Conservation (phyloP, 2,329 filamentous ascomycete genomes). For the Shiraia sp. region DNA sequence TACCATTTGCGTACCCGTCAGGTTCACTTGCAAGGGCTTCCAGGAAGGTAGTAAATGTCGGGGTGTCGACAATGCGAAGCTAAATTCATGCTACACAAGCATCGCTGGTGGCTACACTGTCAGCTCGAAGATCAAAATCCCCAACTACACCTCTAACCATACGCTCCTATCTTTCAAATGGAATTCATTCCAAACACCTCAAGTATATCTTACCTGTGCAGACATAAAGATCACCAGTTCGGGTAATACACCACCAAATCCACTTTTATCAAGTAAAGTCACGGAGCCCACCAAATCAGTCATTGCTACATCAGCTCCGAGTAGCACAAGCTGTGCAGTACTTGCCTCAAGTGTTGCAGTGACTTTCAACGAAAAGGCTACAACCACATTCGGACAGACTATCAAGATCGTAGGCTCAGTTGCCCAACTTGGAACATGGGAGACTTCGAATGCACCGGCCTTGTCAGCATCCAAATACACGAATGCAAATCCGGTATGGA, state of each 20-base stretch:
- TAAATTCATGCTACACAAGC: slow-evolving; percentile 39
- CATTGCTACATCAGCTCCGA: slow-evolving; percentile 14
- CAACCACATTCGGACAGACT: slow-evolving; percentile 55
- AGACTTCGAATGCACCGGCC: slow-evolving; percentile 44
- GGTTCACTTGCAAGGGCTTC: slow-evolving; percentile 41
- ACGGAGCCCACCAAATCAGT: slow-evolving; percentile 12
- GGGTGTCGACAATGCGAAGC: slow-evolving; percentile 35
- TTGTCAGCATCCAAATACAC: slow-evolving; percentile 52
- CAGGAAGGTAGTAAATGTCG: slow-evolving; percentile 30
- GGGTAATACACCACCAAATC: slow-evolving; percentile 12
- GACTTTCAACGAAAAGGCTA: slow-evolving; percentile 52
- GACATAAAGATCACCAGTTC: slow-evolving; percentile 34
- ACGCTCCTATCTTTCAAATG: slow-evolving; percentile 38
- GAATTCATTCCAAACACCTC: slow-evolving; percentile 41
- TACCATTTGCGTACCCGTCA: too few relatives aligned
- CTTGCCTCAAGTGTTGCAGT: slow-evolving; percentile 39
- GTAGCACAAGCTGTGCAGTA: slow-evolving; percentile 24
- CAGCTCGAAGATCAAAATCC: slow-evolving; percentile 38
- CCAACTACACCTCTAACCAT: slow-evolving; percentile 37
- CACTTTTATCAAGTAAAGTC: slow-evolving; percentile 19
- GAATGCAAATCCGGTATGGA: slow-evolving; percentile 51
- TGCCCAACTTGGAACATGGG: slow-evolving; percentile 51
- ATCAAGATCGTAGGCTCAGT: slow-evolving; percentile 52
- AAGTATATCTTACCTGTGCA: slow-evolving; percentile 38
- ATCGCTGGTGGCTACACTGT: slow-evolving; percentile 43